These are phyloP conservation scores for Lepiota brunneoincarnata DNA, from an alignment of 768 basidiomycete genomes.

Conservation along the genomic window DNA sequence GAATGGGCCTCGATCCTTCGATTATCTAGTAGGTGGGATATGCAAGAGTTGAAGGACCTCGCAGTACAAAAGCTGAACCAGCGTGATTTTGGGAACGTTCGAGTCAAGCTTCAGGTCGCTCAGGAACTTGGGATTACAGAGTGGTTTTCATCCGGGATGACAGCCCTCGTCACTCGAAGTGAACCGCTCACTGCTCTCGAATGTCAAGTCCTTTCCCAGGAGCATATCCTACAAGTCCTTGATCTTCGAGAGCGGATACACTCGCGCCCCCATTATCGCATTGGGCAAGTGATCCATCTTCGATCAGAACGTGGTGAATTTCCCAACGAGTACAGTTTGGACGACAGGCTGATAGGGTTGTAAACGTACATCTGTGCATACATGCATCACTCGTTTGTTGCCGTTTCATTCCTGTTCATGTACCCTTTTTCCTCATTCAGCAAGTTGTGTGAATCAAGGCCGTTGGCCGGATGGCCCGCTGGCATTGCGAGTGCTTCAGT, in stretches of 20 bases:
- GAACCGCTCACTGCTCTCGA: neutral
- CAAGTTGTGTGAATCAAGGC: too few species aligned
- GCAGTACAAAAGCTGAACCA: neutral
- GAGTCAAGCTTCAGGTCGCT: conserved; percentile 1
- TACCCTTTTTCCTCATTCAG: too few species aligned
- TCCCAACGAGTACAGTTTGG: too few species aligned
- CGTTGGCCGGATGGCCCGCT: too few species aligned
- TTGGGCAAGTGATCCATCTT: neutral
- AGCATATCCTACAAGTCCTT: conserved; percentile 1
- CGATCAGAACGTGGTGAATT: conserved; percentile 1
- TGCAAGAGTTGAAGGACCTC: neutral
- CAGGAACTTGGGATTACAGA: conserved; percentile 1
- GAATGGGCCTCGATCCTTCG: conserved; percentile 5
- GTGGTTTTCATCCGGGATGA: conserved; percentile 8
- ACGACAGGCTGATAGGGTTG: too few species aligned
- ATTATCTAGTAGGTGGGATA: conserved; percentile 2
- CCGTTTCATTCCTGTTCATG: too few species aligned
- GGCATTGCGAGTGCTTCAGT: too few species aligned
- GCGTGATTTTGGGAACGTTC: neutral
- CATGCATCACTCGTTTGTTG: too few species aligned
- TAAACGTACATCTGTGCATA: too few species aligned
- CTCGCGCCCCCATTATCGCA: neutral
- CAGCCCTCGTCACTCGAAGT: neutral
- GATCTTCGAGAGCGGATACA: conserved; percentile 11
- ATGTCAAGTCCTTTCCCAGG: neutral